Percentiles rank a stretch among this genome's conserved stretches.
These are phyloP conservation scores for Sporothrix brasiliensis DNA, from an alignment of 2,329 filamentous ascomycete species.

Conservation along the genomic window DNA sequence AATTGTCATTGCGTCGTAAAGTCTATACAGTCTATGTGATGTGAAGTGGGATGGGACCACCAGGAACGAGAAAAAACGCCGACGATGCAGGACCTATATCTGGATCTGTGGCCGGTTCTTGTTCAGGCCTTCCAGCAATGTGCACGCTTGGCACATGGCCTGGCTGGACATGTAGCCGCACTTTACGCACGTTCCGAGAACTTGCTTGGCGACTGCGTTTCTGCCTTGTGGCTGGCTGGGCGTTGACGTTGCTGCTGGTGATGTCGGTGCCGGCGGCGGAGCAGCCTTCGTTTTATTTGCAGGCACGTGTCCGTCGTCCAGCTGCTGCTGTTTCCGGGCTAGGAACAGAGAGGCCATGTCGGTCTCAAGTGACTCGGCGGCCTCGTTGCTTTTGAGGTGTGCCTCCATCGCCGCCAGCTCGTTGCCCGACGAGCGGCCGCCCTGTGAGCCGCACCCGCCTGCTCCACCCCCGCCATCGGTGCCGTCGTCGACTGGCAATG, in stretches of 20 bases:
- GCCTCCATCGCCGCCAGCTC: constrained; percentile 85
- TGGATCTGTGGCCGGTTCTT: constrained; percentile 68
- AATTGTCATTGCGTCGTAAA: constrained; percentile 28
- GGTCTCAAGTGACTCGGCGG: constrained; percentile 62
- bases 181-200: constrained; percentile 77
- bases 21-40: constrained; percentile 8
- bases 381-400: constrained; percentile 66
- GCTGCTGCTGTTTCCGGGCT: constrained; percentile 41
- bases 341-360: constrained; percentile 61
- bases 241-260: constrained; percentile 23
- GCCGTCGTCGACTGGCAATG: neutral
- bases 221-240: constrained; percentile 34
- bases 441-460: constrained; percentile 75
- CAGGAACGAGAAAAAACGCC: neutral
- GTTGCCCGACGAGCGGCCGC: constrained; percentile 66
- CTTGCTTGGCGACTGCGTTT: constrained; percentile 59
- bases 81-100: constrained; percentile 47
- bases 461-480: constrained; percentile 23
- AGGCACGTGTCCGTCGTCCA: constrained; percentile 33
- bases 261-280: constrained; percentile 34
- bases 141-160: constrained; percentile 89
- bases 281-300: constrained; percentile 38
- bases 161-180: constrained; percentile 98
- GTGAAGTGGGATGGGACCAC: neutral
- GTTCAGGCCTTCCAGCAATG: constrained; percentile 85